These are phyloP conservation scores for Cichorium intybus DNA, from an alignment of 140 eudicot species.

Conservation along the genomic window DNA sequence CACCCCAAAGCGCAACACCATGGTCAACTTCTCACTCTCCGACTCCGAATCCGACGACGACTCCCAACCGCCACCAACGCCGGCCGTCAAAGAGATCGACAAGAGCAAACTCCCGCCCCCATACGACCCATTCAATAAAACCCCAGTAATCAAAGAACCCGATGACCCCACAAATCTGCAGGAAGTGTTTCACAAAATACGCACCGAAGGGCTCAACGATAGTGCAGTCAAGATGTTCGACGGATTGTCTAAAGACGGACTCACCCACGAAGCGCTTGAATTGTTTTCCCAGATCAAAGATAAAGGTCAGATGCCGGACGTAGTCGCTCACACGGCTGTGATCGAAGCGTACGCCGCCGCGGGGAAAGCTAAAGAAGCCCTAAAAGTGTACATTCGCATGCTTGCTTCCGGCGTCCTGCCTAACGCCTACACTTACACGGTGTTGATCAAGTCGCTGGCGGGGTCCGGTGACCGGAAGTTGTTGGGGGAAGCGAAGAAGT, in stretches of 20 bases:
- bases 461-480: conserved; percentile 44
- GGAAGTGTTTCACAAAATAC: conserved; percentile 60
- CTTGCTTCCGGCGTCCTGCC: conserved; percentile 66
- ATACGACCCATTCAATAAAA: conserved; percentile 74
- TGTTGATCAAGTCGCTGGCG: conserved; percentile 55
- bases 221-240: conserved; percentile 94
- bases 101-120: conserved; percentile 64
- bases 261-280: conserved; percentile 82
- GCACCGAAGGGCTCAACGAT: conserved; percentile 57
- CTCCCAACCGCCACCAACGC: neutral
- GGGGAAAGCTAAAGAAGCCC: conserved; percentile 60
- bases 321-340: conserved; percentile 83
- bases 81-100: conserved; percentile 12
- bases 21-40: conserved; percentile 54
- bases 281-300: conserved; percentile 63
- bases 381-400: conserved; percentile 56
- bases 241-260: conserved; percentile 78
- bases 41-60: conserved; percentile 32
- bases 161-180: conserved; percentile 77
- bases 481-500: conserved; percentile 54
- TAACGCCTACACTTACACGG: conserved; percentile 68
- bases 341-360: conserved; percentile 76
- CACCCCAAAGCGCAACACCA: conserved; percentile 50
- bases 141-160: conserved; percentile 44
- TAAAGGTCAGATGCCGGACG: conserved; percentile 85